Evolutionary conservation across 805 yeast genomes (phyloP).

Genomic region (Vanderwaltozyma yarrowii): DNA sequence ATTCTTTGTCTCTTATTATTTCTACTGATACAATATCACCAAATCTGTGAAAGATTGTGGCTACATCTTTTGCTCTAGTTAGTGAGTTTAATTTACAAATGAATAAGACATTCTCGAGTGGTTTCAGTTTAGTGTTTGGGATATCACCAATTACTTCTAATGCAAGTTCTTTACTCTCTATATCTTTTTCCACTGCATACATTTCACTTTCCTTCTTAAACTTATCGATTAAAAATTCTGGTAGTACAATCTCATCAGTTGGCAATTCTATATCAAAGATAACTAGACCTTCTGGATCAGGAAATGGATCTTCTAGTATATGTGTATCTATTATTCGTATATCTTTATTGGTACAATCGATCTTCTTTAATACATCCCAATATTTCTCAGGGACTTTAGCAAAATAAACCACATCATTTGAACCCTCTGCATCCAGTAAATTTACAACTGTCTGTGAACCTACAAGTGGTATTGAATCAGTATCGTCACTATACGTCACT

Average conservation of each 20-base stretch:
- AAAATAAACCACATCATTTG: not conserved
- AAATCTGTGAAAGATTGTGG: conserved; percentile 2
- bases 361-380: not conserved
- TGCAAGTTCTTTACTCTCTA: not conserved
- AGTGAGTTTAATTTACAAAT: conserved; percentile 1
- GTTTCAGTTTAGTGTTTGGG: not conserved
- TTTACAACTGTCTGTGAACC: not conserved
- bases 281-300: conserved; percentile 1
- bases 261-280: not conserved
- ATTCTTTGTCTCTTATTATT: conserved; percentile 1
- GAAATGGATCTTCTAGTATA: conserved; percentile 1
- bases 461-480: not conserved
- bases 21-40: not conserved
- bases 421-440: not conserved
- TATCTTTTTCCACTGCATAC: not conserved
- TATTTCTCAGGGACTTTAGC: not conserved
- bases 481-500: not conserved
- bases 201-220: not conserved
- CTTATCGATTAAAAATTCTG: not conserved
- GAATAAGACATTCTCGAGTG: conserved; percentile 2
- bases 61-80: conserved; percentile 3
- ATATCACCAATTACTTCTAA: conserved; percentile 1
- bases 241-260: not conserved
- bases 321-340: not conserved
- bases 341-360: not conserved